Base-by-base conservation (phyloP, 2,329 filamentous ascomycete genomes). In the Diaporthe caulivora region DNA sequence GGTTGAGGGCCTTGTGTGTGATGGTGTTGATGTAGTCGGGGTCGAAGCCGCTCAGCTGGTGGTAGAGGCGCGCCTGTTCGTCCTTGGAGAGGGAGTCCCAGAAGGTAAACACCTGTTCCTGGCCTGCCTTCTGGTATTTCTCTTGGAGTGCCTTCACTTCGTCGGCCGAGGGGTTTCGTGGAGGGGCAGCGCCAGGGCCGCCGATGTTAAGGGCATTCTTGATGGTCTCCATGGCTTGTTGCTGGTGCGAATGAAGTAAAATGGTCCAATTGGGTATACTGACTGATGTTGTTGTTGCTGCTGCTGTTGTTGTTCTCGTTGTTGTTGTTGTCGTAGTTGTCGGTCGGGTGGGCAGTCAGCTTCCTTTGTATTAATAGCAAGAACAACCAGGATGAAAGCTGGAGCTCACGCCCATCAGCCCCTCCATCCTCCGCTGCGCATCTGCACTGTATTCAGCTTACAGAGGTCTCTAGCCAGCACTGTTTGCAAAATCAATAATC, bases 21-120 rank as follows among this genome's bases (percentile, higher is more conserved):
- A 98, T 93, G 78, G 92, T 90, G 86, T 97, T 98, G 89, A 98
- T 96, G 85, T 94, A 90, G 74, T 89, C 88, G 72, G 96, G 95
- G 82, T 98, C 91, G 86, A 98, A 95, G 80, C 87, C 88, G 76
- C 90, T 89, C 75, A 98, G 90, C 85, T 98, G 97, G 79, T 93
- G 86, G 87, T 92, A 98, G 73, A 99, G 90, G 11, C 88, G 83
- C 57, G 92, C 91, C 86, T 97, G 94, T 77, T 98, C 95, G 69
- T 88, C 83, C 24, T 88, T 84, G 76, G 87, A 87, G 76, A 99
- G 92, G 76, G 92, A 89, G 80, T 98, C 94, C 87, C 94, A 98
- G 85, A 95, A 98, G 73, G 92, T 88, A 80, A 97, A 95, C 76
- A 97, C 93, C 77, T 97, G 95, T 72, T 90, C 93, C 84, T 97